phyloP scores from a whole-genome alignment of 352 stramenopile genomes.

The Phytophthora fragariae region DNA sequence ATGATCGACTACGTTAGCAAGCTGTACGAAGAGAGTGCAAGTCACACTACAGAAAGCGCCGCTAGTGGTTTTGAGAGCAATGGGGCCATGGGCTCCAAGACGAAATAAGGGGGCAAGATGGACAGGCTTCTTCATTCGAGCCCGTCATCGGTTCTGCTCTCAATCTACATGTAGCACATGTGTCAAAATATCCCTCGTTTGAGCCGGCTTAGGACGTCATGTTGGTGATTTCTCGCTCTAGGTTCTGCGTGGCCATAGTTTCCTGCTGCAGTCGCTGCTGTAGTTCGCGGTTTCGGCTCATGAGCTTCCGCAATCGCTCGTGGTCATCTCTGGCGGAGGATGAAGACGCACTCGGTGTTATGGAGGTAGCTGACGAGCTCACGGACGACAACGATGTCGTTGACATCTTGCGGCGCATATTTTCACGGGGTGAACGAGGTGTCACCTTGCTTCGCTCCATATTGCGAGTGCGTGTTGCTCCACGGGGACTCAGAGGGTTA shows the following conservation, averaged over 20 bases:
- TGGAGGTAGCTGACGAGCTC: slow-evolving; percentile 28
- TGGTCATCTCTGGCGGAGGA: slow-evolving; percentile 54
- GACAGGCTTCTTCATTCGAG: slow-evolving; percentile 3
- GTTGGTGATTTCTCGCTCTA: slow-evolving; percentile 78
- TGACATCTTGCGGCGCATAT: slow-evolving; percentile 38
- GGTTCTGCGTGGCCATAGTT: slow-evolving; percentile 68
- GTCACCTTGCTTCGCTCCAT: slow-evolving; percentile 5
- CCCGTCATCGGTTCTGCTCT: slow-evolving; percentile 2
- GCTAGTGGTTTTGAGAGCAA: slow-evolving; percentile 19
- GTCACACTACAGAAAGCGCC: not conserved
- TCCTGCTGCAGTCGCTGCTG: slow-evolving; percentile 80
- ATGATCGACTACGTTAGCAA: slow-evolving; percentile 74
- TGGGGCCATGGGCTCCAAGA: slow-evolving; percentile 26
- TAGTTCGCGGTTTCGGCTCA: slow-evolving; percentile 81
- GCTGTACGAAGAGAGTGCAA: slow-evolving; percentile 46
- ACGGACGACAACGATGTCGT: slow-evolving; percentile 44
- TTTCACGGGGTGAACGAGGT: slow-evolving; percentile 15
- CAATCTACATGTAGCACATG: slow-evolving; percentile 3
- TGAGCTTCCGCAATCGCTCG: slow-evolving; percentile 72
- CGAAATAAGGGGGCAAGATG: slow-evolving; percentile 25
- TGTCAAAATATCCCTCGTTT: slow-evolving; percentile 15
- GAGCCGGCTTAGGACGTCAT: slow-evolving; percentile 49
- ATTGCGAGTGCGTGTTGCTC: slow-evolving; percentile 11
- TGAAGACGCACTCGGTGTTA: slow-evolving; percentile 20
- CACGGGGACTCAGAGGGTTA: slow-evolving; percentile 14